Conservation (phyloP, 2,329 filamentous ascomycete species). For the Fusarium decemcellulare region DNA sequence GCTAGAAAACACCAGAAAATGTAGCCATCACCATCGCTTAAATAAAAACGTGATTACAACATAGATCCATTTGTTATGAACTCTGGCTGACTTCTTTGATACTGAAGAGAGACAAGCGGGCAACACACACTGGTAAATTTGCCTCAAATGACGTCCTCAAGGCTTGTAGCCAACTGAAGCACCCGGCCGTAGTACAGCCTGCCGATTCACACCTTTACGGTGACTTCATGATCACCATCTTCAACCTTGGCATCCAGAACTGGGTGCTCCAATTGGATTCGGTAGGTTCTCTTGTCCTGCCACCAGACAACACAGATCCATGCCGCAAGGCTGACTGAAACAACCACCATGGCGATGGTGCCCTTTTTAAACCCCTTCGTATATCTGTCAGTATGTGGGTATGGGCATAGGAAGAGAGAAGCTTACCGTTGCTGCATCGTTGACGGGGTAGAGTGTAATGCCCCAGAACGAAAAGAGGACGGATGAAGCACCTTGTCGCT, state of each 20-base stretch:
- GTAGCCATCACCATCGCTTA: too few relatives aligned
- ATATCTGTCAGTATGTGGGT: background rate
- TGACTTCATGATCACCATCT: background rate
- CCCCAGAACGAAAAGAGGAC: conserved; percentile 59
- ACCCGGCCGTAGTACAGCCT: too few relatives aligned
- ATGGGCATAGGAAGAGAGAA: background rate
- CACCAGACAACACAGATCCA: conserved; percentile 33
- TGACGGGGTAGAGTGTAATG: conserved; percentile 53
- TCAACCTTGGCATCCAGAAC: conserved; percentile 5
- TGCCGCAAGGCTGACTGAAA: conserved; percentile 18
- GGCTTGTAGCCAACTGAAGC: too few relatives aligned
- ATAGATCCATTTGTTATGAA: too few relatives aligned
- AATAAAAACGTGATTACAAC: too few relatives aligned
- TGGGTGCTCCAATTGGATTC: conserved; percentile 11
- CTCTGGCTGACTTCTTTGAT: too few relatives aligned
- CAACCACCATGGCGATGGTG: conserved; percentile 52
- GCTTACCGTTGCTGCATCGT: conserved; percentile 54
- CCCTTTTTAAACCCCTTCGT: conserved; percentile 47
- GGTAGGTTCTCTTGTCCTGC: conserved; percentile 29
- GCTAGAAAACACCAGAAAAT: too few relatives aligned
- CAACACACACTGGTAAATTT: too few relatives aligned
- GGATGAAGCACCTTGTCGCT: conserved; percentile 44
- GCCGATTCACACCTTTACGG: background rate
- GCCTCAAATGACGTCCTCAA: too few relatives aligned
- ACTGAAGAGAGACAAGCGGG: too few relatives aligned